Evolutionary conservation across 768 basidiomycete genomes (phyloP).

Genomic region (Hericium erinaceus): DNA sequence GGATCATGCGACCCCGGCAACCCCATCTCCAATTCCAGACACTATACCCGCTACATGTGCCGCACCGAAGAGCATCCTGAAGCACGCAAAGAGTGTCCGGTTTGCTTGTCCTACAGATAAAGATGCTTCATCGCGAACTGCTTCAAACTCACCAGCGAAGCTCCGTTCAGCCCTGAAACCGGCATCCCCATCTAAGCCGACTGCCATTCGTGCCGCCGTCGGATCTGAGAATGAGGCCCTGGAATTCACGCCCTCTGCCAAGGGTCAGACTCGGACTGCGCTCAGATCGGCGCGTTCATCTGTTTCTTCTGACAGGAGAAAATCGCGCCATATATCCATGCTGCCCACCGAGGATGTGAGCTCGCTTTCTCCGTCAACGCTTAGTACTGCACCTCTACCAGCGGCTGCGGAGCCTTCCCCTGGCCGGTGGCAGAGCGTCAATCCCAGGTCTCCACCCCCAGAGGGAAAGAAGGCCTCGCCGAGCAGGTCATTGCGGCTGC

Average conservation of each 20-base stretch:
- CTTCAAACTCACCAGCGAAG: neutral
- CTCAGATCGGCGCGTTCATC: too few relatives aligned
- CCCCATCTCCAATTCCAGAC: neutral
- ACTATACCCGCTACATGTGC: neutral
- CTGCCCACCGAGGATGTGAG: too few relatives aligned
- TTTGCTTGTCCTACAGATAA: slow-evolving; percentile 9
- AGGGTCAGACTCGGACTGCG: too few relatives aligned
- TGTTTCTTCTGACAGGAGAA: neutral
- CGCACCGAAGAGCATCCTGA: slow-evolving; percentile 10
- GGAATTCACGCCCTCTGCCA: too few relatives aligned
- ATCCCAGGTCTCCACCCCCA: neutral
- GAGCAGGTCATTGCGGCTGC: neutral
- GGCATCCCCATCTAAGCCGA: slow-evolving; percentile 4
- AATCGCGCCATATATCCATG: neutral
- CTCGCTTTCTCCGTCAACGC: too few relatives aligned
- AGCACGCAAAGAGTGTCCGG: slow-evolving; percentile 14
- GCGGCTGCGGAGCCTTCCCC: neutral
- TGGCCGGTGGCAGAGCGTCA: neutral
- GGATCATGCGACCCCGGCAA: neutral
- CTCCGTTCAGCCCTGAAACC: neutral
- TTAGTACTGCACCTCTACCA: neutral
- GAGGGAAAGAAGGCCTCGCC: slow-evolving; percentile 3
- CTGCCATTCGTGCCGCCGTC: neutral
- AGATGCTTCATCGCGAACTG: neutral
- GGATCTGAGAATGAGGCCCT: too few relatives aligned